Conservation (phyloP, 345 rosid genomes). For the Citrus reticulata region DNA sequence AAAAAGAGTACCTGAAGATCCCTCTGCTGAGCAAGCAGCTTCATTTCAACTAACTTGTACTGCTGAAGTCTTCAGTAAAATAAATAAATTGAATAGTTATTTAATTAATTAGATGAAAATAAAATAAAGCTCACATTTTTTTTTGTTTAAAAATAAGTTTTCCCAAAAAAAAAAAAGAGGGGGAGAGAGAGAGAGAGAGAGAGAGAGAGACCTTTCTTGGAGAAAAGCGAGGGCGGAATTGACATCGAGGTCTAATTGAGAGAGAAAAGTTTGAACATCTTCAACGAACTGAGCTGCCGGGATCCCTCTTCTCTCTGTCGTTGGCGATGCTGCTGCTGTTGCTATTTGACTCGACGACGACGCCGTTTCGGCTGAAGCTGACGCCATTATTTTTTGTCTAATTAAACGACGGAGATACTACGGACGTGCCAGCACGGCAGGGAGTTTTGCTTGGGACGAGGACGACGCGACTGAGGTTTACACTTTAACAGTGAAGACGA, state of each 20-base stretch:
- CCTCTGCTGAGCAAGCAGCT: conserved; percentile 89
- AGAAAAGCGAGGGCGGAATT: conserved; percentile 84
- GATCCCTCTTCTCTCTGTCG: conserved; percentile 82
- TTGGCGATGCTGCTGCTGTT: not conserved
- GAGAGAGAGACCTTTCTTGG: conserved; percentile 67
- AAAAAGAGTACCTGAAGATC: conserved; percentile 49
- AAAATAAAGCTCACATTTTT: not conserved
- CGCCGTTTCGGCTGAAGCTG: conserved; percentile 15
- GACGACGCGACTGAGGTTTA: no score
- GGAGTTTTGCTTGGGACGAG: not conserved
- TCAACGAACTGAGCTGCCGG: conserved; percentile 88
- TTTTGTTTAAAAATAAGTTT: not conserved
- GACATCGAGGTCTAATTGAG: conserved; percentile 62
- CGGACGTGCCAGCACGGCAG: not conserved
- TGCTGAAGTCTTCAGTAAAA: conserved; percentile 59
- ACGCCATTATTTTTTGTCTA: conserved; percentile 19
- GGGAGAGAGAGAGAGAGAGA: not conserved
- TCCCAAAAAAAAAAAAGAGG: not conserved
- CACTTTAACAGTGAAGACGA: no score
- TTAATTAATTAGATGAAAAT: not conserved
- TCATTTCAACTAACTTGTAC: conserved; percentile 81
- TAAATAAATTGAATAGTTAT: no score
- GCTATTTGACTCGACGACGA: conserved; percentile 10
- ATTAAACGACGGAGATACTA: not conserved
- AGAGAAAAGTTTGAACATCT: conserved; percentile 75